Conservation (phyloP, 768 basidiomycete species). For the Tylopilus rubrobrunneus region DNA sequence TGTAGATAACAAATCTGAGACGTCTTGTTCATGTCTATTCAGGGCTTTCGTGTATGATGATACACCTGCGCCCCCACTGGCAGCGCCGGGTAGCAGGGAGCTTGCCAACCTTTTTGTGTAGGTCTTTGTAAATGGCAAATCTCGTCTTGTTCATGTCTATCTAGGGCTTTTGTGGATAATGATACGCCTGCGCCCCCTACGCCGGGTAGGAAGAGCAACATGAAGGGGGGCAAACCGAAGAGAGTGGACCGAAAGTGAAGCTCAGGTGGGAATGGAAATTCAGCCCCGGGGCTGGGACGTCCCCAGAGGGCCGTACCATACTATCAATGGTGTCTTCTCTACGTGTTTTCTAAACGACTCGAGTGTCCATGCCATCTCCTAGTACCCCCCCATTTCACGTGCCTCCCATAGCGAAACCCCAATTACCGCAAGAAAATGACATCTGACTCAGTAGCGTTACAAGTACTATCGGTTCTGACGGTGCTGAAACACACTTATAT, state of each 20-base stretch:
- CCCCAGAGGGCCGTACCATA: no score
- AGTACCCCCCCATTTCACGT: no score
- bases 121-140: background rate
- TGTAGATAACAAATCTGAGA: background rate
- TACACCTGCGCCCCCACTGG: background rate
- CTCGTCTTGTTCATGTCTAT: background rate
- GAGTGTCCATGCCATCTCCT: background rate
- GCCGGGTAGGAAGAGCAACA: no score
- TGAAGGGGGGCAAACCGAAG: no score
- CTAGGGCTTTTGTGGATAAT: background rate
- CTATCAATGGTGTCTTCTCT: background rate
- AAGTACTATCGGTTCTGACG: no score
- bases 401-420: no score
- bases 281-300: no score
- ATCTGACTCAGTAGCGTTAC: no score
- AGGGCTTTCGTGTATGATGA: background rate
- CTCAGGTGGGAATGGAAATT: no score
- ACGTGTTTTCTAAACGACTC: background rate
- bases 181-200: background rate
- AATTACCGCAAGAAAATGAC: no score
- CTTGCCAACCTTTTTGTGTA: slow-evolving; percentile 27
- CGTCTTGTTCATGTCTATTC: background rate
- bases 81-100: background rate
- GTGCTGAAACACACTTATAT: no score
- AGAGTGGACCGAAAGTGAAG: no score